Evolutionary conservation across 495 filamentous ascomycete species (phyloP), one percentile per base, ranked within the genome.

Genomic region (Polyplosphaeria fusca): DNA sequence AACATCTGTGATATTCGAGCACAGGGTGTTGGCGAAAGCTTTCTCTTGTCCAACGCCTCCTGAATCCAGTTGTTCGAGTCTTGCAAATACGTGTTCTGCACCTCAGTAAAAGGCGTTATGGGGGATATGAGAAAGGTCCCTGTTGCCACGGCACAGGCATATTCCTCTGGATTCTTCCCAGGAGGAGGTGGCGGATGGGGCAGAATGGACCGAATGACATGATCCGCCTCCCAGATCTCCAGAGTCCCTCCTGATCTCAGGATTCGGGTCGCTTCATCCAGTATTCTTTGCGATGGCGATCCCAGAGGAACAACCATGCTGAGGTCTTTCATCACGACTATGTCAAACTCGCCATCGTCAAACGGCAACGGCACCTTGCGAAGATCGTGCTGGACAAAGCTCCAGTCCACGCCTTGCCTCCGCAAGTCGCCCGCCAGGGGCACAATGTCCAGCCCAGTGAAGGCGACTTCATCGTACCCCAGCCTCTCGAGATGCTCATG

Each of bases 311-410:
- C 79, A 51, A 82, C 84, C 68, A 94, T 78, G 37, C 82, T 83
- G 61, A 91, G 75, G 68, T 96, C 91, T 69, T 96, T 95, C 50
- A 91, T 81, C 74, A 96, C 89, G 50, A 97, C 82, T 19, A 95
- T 79, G 66, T 95, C 90, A 69, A 96, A 97, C 68, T 89, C 86
- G 20, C 78, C 82, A 55, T 91, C 87, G 4, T 82, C 77, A 53
- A 96, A 91, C 1, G 92, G 92, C 40, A 92, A 74, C 2, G 88
- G 87, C 0, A 79, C 65, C 55, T 79, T 80, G 48, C 89, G 86
- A 51, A 93, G 63, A 70, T 95, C 89, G 68, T 94, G 89, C 70
- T 88, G 89, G 43, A 93, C 83, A 64, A 94, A 95, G 14, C 81
- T 81, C 89, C 89, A 95, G 61, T 86, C 83, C 73, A 95, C 83